Evolutionary conservation across 148 eudicot genomes (phyloP), one percentile per base, ranked within the genome.

Genomic region (Cornus kousa): DNA sequence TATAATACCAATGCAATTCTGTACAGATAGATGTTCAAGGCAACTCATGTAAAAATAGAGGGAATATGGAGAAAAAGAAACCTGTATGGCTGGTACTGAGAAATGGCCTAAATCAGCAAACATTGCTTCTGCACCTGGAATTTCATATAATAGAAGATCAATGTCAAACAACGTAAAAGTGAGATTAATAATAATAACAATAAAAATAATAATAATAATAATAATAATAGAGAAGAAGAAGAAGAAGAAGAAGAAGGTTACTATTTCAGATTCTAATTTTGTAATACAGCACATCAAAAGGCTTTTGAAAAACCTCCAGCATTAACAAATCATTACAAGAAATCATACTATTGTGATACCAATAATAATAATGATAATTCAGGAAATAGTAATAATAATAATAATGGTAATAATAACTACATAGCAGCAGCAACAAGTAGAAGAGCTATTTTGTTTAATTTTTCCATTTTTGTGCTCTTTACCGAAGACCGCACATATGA

Each of bases 51-150:
- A 5, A 35, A 28, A 43, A 68, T 32, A 20, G 9, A 19, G 66
- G 9, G 5, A 17, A 20, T 62, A n/a, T 62, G 23, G 66, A 9
- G 74, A 31, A 32, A 71, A 73, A 74, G 66, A 76, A 28, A 89
- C 99, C 95, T 96, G 99, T 78, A 96, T 93, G 81, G 99, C 87
- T 67, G 85, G 87, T 76, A 96, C 97, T 33, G 99, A 89, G 79
- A 96, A 96, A 84, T 96, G 99, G 75, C 99, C 99, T 68, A 96
- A 84, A 88, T 96, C 99, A 74, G 99, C 98, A 91, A 96, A 96
- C 99, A 96, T 96, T 69, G 99, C 99, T 89, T 96, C 99, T n/a
- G 99, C 97, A 83, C 99, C 98, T 96, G 91, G 72, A 88, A 85
- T 69, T 79, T 74, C 77, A 76, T 16, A 48, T 57, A 68, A 70